Evolutionary conservation across 495 filamentous ascomycete species (phyloP).

Genomic region (Margaritispora aquatica): DNA sequence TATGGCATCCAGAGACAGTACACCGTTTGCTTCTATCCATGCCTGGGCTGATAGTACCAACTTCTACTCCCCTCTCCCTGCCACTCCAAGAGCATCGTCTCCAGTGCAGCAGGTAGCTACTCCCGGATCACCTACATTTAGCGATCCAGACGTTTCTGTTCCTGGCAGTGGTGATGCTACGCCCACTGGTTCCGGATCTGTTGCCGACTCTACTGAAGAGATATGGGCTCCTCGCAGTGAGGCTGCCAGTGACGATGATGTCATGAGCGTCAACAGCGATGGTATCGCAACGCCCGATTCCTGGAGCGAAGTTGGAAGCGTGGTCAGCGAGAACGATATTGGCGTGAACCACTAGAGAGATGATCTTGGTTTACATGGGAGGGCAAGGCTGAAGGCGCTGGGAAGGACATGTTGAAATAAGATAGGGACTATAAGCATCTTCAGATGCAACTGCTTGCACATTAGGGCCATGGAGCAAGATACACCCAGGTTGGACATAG

Average conservation of each 20-base stretch:
- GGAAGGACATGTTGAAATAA: not conserved
- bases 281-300: constrained; percentile 59
- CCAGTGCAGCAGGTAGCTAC: constrained; percentile 4
- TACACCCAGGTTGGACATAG: not conserved
- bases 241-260: constrained; percentile 37
- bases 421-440: not conserved
- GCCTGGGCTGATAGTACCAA: constrained; percentile 44
- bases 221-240: constrained; percentile 28
- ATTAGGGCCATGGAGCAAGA: not conserved
- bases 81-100: constrained; percentile 23
- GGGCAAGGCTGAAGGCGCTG: not conserved
- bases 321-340: constrained; percentile 52
- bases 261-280: constrained; percentile 60
- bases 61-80: constrained; percentile 48
- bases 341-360: constrained; percentile 23
- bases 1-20: constrained; percentile 24
- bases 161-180: constrained; percentile 36
- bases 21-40: constrained; percentile 45
- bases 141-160: constrained; percentile 24
- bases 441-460: not conserved
- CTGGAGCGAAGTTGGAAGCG: constrained; percentile 76
- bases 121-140: constrained; percentile 17
- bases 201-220: constrained; percentile 34
- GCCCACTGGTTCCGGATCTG: constrained; percentile 42
- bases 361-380: not conserved